These are phyloP conservation scores for Thuja plicata DNA, from an alignment of 83 land plant genomes.

Conservation along the genomic window DNA sequence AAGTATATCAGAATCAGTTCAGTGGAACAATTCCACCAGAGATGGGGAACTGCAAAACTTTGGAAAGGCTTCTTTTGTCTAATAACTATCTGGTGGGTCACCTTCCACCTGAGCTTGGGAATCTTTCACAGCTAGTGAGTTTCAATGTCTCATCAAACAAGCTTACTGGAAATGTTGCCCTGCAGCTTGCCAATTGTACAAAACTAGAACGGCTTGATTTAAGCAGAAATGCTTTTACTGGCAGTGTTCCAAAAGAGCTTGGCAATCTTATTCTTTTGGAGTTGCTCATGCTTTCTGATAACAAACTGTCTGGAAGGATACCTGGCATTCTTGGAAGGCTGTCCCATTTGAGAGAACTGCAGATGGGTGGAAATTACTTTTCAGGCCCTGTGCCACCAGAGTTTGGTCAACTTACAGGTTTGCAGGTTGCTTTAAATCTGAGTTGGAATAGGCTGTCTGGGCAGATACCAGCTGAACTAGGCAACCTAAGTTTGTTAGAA, in stretches of 20 bases:
- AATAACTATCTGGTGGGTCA: slow-evolving; percentile 41
- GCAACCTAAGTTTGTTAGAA: slow-evolving; percentile 36
- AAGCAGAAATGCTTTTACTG: slow-evolving; percentile 50
- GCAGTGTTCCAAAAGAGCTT: slow-evolving; percentile 41
- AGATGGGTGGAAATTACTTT: slow-evolving; percentile 64
- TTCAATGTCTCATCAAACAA: slow-evolving; percentile 65
- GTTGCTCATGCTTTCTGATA: slow-evolving; percentile 39
- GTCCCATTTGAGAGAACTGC: slow-evolving; percentile 53
- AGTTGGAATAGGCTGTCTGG: slow-evolving; percentile 63
- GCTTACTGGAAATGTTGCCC: slow-evolving; percentile 52
- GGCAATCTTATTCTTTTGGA: slow-evolving; percentile 44
- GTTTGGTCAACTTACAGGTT: slow-evolving; percentile 36
- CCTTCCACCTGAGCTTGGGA: slow-evolving; percentile 55
- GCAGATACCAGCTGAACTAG: slow-evolving; percentile 55
- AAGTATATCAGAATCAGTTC: slow-evolving; percentile 47
- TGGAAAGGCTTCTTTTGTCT: slow-evolving; percentile 49
- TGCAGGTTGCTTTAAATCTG: slow-evolving; percentile 65
- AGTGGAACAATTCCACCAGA: slow-evolving; percentile 46
- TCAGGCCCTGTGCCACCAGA: slow-evolving; percentile 50
- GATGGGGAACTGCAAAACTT: slow-evolving; percentile 29
- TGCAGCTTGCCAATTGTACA: slow-evolving; percentile 35
- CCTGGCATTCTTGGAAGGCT: slow-evolving; percentile 50
- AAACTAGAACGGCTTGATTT: slow-evolving; percentile 38
- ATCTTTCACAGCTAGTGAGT: slow-evolving; percentile 34
- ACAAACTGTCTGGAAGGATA: slow-evolving; percentile 41